Percentiles rank a stretch among this genome's conserved stretches.
phyloP scores from a whole-genome alignment of 345 rosid species.

The Eutrema japonicum region DNA sequence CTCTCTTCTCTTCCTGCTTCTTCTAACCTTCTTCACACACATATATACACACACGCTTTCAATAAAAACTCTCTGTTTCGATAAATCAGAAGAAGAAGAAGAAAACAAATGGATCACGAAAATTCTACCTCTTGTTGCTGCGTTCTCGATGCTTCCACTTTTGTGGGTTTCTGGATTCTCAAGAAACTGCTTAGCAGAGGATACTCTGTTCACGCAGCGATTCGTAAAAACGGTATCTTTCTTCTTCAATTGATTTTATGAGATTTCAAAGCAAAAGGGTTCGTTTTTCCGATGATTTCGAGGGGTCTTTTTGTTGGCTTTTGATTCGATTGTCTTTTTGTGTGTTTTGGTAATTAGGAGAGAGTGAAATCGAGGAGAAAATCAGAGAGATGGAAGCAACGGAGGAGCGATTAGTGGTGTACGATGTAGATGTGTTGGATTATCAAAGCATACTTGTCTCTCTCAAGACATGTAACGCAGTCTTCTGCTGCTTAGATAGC shows the following conservation, averaged over 20 bases:
- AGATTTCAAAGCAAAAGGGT: background rate
- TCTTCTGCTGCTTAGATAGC: slow-evolving; percentile 76
- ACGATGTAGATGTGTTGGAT: slow-evolving; percentile 67
- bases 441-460: slow-evolving; percentile 79
- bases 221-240: slow-evolving; percentile 61
- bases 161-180: slow-evolving; percentile 88
- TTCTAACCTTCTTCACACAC: slow-evolving; percentile 33
- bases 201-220: slow-evolving; percentile 77
- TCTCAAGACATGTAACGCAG: slow-evolving; percentile 66
- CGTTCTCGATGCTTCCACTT: slow-evolving; percentile 87
- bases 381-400: slow-evolving; percentile 65
- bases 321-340: slow-evolving; percentile 17
- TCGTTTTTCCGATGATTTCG: background rate
- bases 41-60: slow-evolving; percentile 28
- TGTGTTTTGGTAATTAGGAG: slow-evolving; percentile 45
- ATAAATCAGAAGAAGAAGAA: background rate
- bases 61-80: background rate
- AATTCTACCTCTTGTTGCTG: slow-evolving; percentile 56
- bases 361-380: slow-evolving; percentile 60
- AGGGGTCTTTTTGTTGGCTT: background rate
- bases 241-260: background rate
- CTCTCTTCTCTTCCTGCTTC: slow-evolving; percentile 36
- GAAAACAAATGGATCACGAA: slow-evolving; percentile 45
- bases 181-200: slow-evolving; percentile 71
- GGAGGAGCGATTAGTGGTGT: slow-evolving; percentile 61